These are phyloP conservation scores for Coemansia sp. DNA, from an alignment of 192 early-diverging fungal species.

Conservation along the genomic window DNA sequence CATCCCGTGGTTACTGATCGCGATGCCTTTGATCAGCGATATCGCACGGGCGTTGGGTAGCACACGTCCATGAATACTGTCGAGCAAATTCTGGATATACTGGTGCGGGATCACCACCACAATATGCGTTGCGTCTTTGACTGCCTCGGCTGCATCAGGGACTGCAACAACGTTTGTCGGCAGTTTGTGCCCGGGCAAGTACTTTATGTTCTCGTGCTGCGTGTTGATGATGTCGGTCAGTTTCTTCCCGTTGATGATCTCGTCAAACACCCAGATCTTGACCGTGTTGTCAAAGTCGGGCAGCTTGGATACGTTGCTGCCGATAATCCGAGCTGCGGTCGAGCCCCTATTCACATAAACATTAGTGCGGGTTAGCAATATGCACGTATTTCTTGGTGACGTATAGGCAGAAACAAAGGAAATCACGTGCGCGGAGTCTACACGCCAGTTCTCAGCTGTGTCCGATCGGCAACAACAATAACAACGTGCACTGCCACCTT, in stretches of 20 bases:
- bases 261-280: conserved; percentile 96
- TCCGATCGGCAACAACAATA: background rate
- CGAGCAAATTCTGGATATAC: conserved; percentile 81
- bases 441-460: background rate
- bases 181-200: conserved; percentile 81
- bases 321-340: conserved; percentile 89
- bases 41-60: conserved; percentile 76
- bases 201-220: conserved; percentile 87
- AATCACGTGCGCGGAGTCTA: background rate
- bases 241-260: conserved; percentile 76
- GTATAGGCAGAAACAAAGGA: too few species aligned
- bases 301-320: conserved; percentile 72
- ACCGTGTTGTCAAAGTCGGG: conserved; percentile 74
- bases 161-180: conserved; percentile 85
- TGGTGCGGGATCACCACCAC: conserved; percentile 96
- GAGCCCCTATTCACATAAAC: conserved; percentile 69
- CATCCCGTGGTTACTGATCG: conserved; percentile 71
- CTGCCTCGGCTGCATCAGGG: conserved; percentile 76
- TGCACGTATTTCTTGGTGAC: too few species aligned
- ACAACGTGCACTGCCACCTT: background rate
- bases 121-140: conserved; percentile 82
- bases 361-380: too few species aligned
- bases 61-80: conserved; percentile 62
- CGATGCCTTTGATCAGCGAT: conserved; percentile 93
- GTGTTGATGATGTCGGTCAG: conserved; percentile 95